Base-by-base conservation (phyloP, 2,329 filamentous ascomycete species). In the Alternaria ethzedia region DNA sequence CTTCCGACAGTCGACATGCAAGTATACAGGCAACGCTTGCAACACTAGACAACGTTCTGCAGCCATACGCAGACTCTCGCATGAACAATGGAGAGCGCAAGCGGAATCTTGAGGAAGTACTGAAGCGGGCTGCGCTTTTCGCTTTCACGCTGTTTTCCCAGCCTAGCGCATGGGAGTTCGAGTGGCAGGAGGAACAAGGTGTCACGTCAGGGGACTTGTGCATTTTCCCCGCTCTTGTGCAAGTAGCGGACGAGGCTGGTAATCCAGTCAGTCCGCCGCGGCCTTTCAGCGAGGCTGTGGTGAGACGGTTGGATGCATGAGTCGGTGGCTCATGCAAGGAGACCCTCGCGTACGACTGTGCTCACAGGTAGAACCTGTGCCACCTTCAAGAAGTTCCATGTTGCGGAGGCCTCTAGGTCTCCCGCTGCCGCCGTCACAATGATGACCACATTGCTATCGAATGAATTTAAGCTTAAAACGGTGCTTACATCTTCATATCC, bases 111-210 rank as follows among this genome's bases (percentile, higher is more conserved):
- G 74, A 78, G 17, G 76, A 78, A 57, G 71, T 81, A 2, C 56
- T 79, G n/a, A 78, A 77, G 51, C 72, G 76, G 5, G 72, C 73
- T 3, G 77, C 77, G 1, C 63, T 66, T 3, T 78, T 79, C 50
- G 77, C 75, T n/a, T 79, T 76, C 50, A 71, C 74, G 1, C 61
- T 80, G 4, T 80, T 81, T 59, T 76, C 75, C 8, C 78, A 81
- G 60, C 78, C 75, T 1, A 75, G 70, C 26, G 60, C 65, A 8
- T 81, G 72, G 72, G 61, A 69, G 6, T 78, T 80, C 23, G 77
- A 79, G 28, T 80, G 78, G 77, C 67, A 74, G 30, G 67, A 70
- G 41, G 65, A 70, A 4, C 57, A 70, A 11, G 59, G 54, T 20
- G 67, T 69, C 10, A 68, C 70, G 45, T 67, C 73, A 9, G 75